These are phyloP conservation scores for Cercophora scortea DNA, from an alignment of 495 filamentous ascomycete species.

Conservation along the genomic window DNA sequence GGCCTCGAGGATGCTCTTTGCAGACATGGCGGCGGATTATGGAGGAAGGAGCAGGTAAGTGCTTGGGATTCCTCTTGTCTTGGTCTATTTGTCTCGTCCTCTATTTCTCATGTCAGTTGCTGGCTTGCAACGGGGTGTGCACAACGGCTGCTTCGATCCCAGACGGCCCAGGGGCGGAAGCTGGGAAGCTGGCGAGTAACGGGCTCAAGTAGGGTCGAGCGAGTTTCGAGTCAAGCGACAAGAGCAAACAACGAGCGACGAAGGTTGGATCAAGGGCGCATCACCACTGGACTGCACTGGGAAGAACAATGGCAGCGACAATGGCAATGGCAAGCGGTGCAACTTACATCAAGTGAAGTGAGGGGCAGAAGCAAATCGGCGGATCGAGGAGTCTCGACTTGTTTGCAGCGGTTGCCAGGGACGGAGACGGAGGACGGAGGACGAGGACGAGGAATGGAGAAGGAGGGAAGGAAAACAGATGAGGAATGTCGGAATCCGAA, in stretches of 20 bases:
- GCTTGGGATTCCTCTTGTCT: slow-evolving; percentile 5
- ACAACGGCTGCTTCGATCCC: no score
- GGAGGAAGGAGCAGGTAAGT: slow-evolving; percentile 2
- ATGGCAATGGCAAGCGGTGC: neutral
- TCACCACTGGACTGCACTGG: no score
- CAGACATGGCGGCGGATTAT: slow-evolving; percentile 65
- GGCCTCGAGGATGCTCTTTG: slow-evolving; percentile 96
- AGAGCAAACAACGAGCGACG: no score
- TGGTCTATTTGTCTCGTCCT: neutral
- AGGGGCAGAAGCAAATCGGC: slow-evolving; percentile 1
- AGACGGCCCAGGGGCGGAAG: no score
- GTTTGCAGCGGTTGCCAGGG: no score
- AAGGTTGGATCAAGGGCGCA: no score
- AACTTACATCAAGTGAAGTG: slow-evolving; percentile 1
- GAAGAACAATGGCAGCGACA: neutral
- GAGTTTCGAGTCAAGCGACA: no score
- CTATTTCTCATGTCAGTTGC: neutral
- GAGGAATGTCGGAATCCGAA: slow-evolving; percentile 7
- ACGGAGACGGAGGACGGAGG: neutral
- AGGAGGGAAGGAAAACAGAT: slow-evolving; percentile 1
- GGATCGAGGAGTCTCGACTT: slow-evolving; percentile 6
- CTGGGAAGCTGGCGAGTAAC: no score
- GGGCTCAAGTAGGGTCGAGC: no score
- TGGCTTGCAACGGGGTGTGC: no score
- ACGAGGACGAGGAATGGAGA: neutral